Evolutionary conservation across 345 rosid species (phyloP), one percentile per base, ranked within the genome.

Genomic region (Acer campestre): DNA sequence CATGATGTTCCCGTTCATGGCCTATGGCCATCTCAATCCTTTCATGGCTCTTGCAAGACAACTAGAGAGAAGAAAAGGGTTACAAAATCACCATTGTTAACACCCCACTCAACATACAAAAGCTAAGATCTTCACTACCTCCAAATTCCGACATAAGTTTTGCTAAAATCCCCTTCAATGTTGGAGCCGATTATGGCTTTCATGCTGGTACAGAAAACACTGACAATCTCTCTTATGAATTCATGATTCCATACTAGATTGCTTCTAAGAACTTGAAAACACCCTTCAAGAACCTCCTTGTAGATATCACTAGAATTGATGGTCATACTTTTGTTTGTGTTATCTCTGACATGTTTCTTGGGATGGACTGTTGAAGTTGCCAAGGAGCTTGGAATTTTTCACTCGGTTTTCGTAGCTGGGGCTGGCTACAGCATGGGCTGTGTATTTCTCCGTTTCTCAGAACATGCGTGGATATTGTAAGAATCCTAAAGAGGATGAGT

Each of bases 331-430:
- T 71, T 3, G 48, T 51, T 11, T 61, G 80, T 69, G 25, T 81
- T 7, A 14, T 77, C 49, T 73, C 78, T 3, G 55, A 73, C 53
- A 51, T 66, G 77, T 71, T n/a, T 80, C 77, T 42, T 75, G 23
- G 79, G 72, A 3, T 76, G 80, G 83, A 68, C 83, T 1, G 55
- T 76, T 16, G 76, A 76, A 10, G 80, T 80, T 61, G 77, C 77
- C n/a, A 61, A 22, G 9, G 77, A 67, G 38, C 68, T 71, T n/a
- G 80, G 80, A 22, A 61, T 73, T n/a, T 67, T 55, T 16, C 79
- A 76, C 48, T 29, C 69, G 0, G 73, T 59, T 35, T 75, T 80
- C 62, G 25, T 31, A 7, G 72, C 69, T 38, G 79, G 61, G 17
- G 38, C 51, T 69, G 79, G 67, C 29, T 69, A 70, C 53, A 16